Evolutionary conservation across 2,329 filamentous ascomycete genomes (phyloP).

Genomic region (Aspergillus transmontanensis): DNA sequence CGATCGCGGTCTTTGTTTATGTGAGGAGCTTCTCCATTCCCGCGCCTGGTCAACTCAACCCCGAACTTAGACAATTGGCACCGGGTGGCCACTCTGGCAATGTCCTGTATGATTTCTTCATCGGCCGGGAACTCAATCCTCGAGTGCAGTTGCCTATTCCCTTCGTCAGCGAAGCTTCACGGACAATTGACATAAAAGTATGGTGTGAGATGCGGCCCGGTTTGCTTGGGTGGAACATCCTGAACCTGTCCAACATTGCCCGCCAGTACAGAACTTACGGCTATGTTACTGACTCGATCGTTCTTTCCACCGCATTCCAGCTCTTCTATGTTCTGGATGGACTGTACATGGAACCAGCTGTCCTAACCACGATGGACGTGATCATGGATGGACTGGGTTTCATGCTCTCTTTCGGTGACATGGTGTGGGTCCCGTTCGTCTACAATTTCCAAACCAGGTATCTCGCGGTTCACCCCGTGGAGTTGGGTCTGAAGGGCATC

Average conservation of each 20-base stretch:
- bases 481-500: constrained; percentile 71
- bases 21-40: constrained; percentile 79
- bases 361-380: constrained; percentile 92
- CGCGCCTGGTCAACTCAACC: constrained; percentile 61
- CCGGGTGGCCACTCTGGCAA: constrained; percentile 82
- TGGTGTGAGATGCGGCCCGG: constrained; percentile 92
- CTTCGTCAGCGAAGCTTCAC: constrained; percentile 62
- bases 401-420: constrained; percentile 91
- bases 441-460: constrained; percentile 86
- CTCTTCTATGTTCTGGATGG: constrained; percentile 81
- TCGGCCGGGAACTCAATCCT: constrained; percentile 92
- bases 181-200: constrained; percentile 82
- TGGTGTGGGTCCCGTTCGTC: constrained; percentile 89
- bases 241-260: constrained; percentile 81
- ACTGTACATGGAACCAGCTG: constrained; percentile 82
- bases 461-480: constrained; percentile 76
- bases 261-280: constrained; percentile 87
- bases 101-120: constrained; percentile 92
- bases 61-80: constrained; percentile 74
- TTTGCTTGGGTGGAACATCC: constrained; percentile 82
- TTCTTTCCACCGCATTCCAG: constrained; percentile 77
- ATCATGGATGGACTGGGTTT: constrained; percentile 91
- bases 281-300: constrained; percentile 80
- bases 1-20: constrained; percentile 77
- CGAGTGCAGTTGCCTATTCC: constrained; percentile 69